Conservation (phyloP, 176 grass and related monocot species). For the Pontederia paniculata region DNA sequence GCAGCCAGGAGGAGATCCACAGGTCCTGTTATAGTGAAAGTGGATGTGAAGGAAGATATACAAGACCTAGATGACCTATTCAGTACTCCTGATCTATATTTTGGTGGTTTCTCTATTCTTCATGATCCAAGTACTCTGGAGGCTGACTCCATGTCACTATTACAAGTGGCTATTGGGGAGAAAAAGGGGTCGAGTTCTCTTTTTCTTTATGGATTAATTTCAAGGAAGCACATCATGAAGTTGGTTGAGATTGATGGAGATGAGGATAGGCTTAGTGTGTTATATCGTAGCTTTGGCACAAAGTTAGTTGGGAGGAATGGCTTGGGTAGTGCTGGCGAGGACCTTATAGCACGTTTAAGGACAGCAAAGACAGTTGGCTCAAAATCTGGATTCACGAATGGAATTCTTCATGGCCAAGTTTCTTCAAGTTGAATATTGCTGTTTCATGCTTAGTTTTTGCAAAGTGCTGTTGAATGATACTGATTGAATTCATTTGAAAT, state of each 20-base stretch:
- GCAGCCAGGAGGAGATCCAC: conserved; percentile 49
- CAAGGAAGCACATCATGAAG: conserved; percentile 50
- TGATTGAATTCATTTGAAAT: conserved; percentile 28
- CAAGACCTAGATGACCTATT: conserved; percentile 58
- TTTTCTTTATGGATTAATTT: conserved; percentile 77
- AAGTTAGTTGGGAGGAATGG: conserved; percentile 58
- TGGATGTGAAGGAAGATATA: conserved; percentile 29
- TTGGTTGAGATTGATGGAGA: conserved; percentile 49
- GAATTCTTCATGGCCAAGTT: conserved; percentile 5
- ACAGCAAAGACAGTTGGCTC: conserved; percentile 34
- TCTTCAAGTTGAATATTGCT: too few relatives aligned
- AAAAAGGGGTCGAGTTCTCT: conserved; percentile 47
- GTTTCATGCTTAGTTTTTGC: conserved; percentile 11
- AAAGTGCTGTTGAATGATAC: conserved; percentile 6
- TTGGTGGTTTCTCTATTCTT: conserved; percentile 57
- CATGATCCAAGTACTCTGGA: conserved; percentile 50
- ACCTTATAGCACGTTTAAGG: conserved; percentile 55
- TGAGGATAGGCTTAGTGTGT: conserved; percentile 42
- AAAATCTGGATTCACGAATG: conserved; percentile 23
- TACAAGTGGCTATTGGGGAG: conserved; percentile 50
- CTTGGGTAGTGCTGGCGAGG: conserved; percentile 54
- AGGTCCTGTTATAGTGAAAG: conserved; percentile 19
- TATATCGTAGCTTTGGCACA: conserved; percentile 66
- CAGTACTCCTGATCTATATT: conserved; percentile 38
- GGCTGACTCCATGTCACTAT: conserved; percentile 42